Conservation (phyloP, 2,329 filamentous ascomycete genomes). For the Colletotrichum graminicola region DNA sequence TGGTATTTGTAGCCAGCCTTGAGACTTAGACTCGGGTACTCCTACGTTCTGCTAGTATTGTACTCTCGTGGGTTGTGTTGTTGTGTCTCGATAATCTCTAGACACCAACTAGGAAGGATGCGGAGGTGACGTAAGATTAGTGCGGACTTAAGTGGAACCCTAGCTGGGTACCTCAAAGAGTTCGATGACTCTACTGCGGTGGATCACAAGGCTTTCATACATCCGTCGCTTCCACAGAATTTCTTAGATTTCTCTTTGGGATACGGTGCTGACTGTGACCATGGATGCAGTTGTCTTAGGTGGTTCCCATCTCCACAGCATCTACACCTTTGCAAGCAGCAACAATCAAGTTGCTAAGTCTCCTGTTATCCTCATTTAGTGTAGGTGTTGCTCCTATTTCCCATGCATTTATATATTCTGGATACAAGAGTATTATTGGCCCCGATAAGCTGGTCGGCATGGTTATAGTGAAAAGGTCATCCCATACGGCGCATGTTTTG, state of each 20-base stretch:
- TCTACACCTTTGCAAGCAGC: slow-evolving; percentile 25
- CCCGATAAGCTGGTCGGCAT: slow-evolving; percentile 22
- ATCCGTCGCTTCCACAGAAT: neutral
- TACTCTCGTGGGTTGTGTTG: neutral
- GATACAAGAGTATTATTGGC: neutral
- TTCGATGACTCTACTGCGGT: neutral
- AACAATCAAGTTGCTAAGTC: slow-evolving; percentile 18
- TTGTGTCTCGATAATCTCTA: neutral
- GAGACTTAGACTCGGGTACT: neutral
- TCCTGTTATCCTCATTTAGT: slow-evolving; percentile 3
- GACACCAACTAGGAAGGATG: neutral
- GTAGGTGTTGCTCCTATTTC: neutral
- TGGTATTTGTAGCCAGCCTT: neutral
- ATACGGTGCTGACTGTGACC: too few species aligned
- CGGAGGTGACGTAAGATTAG: neutral
- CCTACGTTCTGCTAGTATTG: neutral
- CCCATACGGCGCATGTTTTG: slow-evolving; percentile 17
- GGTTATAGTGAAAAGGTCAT: slow-evolving; percentile 12
- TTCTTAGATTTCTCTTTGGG: neutral
- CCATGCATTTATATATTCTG: slow-evolving; percentile 25
- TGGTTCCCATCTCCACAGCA: slow-evolving; percentile 1
- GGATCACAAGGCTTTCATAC: neutral
- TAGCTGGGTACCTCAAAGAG: neutral
- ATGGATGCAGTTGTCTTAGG: neutral
- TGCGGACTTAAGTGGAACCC: slow-evolving; percentile 20